phyloP scores from a whole-genome alignment of 2,329 filamentous ascomycete genomes.

The Bipolaris zeicola region DNA sequence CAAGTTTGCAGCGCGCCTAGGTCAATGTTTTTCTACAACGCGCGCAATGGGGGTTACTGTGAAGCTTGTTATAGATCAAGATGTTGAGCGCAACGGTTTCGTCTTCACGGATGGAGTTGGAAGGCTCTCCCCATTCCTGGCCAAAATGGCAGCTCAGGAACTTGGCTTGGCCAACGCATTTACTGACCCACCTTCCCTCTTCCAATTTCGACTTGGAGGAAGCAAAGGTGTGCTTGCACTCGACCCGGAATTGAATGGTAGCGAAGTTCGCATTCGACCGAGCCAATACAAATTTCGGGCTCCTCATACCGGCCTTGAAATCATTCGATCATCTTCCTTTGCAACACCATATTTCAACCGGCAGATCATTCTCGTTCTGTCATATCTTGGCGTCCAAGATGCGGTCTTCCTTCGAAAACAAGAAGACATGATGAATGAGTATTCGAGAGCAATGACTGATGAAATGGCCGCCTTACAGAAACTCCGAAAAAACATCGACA shows the following conservation, averaged over 20 bases:
- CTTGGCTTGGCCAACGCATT: constrained; percentile 64
- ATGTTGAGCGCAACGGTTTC: constrained; percentile 71
- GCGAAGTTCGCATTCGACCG: constrained; percentile 76
- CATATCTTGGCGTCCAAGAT: constrained; percentile 73
- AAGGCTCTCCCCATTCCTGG: constrained; percentile 81
- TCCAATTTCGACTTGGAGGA: constrained; percentile 90
- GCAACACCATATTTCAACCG: constrained; percentile 83
- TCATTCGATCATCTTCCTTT: constrained; percentile 79
- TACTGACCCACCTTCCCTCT: constrained; percentile 72
- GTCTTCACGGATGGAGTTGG: constrained; percentile 93
- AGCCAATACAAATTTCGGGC: constrained; percentile 89
- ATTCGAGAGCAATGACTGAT: constrained; percentile 72
- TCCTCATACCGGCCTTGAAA: constrained; percentile 74
- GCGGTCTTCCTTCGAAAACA: constrained; percentile 71
- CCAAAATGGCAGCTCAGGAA: constrained; percentile 73
- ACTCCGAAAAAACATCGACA: constrained; percentile 78
- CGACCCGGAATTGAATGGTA: constrained; percentile 69
- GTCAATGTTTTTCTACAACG: constrained; percentile 96
- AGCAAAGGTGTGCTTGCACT: constrained; percentile 87
- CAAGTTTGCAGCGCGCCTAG: constrained; percentile 85
- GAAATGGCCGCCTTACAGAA: constrained; percentile 68
- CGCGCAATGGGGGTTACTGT: constrained; percentile 71
- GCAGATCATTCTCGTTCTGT: constrained; percentile 86
- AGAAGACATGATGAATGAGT: constrained; percentile 67
- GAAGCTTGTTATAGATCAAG: constrained; percentile 64